Percentiles rank a stretch among this genome's conserved stretches.
phyloP scores from a whole-genome alignment of 495 filamentous ascomycete genomes.

The Penicillium malachiteum region DNA sequence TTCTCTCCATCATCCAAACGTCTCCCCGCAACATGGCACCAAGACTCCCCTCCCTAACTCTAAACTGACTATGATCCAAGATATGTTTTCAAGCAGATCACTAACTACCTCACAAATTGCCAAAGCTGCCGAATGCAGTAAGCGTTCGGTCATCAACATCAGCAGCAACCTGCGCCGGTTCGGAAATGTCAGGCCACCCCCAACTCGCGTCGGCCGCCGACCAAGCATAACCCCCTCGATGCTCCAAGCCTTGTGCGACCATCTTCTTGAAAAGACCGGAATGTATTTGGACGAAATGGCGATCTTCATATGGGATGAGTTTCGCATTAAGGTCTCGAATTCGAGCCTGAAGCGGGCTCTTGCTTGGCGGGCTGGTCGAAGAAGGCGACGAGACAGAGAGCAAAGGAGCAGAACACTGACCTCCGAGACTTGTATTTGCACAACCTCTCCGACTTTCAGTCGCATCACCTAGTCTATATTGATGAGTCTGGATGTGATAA shows the following conservation, averaged over 20 bases:
- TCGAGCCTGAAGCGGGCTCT: constrained; percentile 10
- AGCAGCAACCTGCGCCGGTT: constrained; percentile 24
- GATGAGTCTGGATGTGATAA: background rate
- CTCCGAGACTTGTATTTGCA: constrained; percentile 35
- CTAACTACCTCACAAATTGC: constrained; percentile 23
- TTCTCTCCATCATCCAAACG: background rate
- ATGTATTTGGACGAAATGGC: constrained; percentile 20
- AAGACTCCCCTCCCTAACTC: constrained; percentile 3
- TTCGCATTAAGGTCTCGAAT: constrained; percentile 1
- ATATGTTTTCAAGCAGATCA: too few relatives aligned
- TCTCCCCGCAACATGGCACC: constrained; percentile 2
- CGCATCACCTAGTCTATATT: background rate
- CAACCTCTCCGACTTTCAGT: constrained; percentile 17
- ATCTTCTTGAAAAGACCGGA: constrained; percentile 17
- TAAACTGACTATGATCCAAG: constrained; percentile 2
- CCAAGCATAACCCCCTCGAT: constrained; percentile 21
- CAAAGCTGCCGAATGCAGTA: constrained; percentile 18
- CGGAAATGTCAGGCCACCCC: constrained; percentile 21
- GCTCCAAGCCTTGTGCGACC: constrained; percentile 16
- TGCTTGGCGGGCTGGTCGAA: constrained; percentile 11
- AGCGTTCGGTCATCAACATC: constrained; percentile 20
- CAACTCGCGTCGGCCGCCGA: constrained; percentile 16
- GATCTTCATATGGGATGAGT: constrained; percentile 16
- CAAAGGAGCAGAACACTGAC: constrained; percentile 29
- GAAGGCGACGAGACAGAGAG: constrained; percentile 12